phyloP scores from a whole-genome alignment of 2,329 filamentous ascomycete species.

The Penicillium palitans region DNA sequence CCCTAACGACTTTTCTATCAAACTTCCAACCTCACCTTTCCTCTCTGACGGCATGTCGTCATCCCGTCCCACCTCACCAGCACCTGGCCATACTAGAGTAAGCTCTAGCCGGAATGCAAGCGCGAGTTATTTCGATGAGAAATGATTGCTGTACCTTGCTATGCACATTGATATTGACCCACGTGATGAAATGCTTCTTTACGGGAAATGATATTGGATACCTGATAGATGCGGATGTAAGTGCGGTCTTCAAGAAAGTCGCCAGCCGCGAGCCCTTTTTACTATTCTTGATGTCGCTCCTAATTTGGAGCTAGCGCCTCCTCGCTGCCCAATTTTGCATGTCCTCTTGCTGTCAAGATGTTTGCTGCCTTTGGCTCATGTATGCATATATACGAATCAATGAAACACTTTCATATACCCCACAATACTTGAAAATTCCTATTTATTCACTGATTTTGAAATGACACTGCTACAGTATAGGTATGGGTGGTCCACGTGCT shows the following conservation, averaged over 20 bases:
- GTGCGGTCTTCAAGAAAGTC: not conserved
- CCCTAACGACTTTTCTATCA: conserved; percentile 50
- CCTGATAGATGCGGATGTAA: conserved; percentile 16
- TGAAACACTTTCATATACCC: conserved; percentile 21
- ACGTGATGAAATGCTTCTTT: conserved; percentile 1
- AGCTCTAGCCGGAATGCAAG: conserved; percentile 41
- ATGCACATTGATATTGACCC: not conserved
- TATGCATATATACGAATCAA: conserved; percentile 32
- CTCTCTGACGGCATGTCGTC: conserved; percentile 54
- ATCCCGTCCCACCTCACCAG: conserved; percentile 54
- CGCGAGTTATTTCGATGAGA: conserved; percentile 42
- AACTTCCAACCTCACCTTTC: conserved; percentile 49
- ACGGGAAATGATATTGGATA: conserved; percentile 19
- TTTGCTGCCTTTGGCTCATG: conserved; percentile 19
- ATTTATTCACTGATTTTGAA: not conserved
- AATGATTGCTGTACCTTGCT: conserved; percentile 21
- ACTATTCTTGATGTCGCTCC: conserved; percentile 3
- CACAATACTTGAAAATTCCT: not conserved
- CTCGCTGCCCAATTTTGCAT: conserved; percentile 5
- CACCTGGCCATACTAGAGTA: conserved; percentile 48
- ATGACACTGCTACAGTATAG: not conserved
- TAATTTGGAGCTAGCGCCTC: conserved; percentile 3
- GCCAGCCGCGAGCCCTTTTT: not conserved
- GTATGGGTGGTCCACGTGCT: conserved; percentile 6
- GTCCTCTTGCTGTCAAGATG: conserved; percentile 2